phyloP scores from a whole-genome alignment of 225 moss, liverwort and hornwort genomes.

The Thuidium tamariscinum region DNA sequence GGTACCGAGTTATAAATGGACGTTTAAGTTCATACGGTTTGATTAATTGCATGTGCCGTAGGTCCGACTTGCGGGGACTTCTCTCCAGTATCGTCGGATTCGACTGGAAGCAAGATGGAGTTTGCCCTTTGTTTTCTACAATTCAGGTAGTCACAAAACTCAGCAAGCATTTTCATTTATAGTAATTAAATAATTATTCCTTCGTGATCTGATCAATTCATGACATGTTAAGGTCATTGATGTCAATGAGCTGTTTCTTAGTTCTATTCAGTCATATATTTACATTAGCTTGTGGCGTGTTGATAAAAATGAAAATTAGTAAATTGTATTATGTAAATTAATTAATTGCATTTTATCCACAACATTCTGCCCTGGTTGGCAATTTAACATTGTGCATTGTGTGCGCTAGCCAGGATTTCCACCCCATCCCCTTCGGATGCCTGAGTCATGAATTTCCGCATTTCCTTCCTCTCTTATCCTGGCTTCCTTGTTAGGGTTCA shows the following conservation, averaged over 20 bases:
- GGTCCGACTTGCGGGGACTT: not conserved
- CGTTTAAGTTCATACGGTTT: not conserved
- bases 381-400: not conserved
- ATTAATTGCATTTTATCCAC: not conserved
- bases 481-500: not conserved
- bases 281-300: not conserved
- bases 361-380: not conserved
- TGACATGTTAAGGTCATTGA: not conserved
- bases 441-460: not conserved
- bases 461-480: not conserved
- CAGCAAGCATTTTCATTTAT: not conserved
- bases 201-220: not conserved
- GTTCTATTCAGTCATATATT: not conserved
- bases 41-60: not conserved
- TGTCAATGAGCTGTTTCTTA: not conserved
- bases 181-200: not conserved
- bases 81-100: rapidly evolving
- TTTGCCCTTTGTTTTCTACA: not conserved
- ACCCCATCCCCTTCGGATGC: not conserved
- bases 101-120: not conserved
- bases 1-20: not conserved
- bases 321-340: not conserved
- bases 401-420: not conserved
- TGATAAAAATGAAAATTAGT: not conserved
- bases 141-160: not conserved